Base-by-base conservation (phyloP, 2,329 filamentous ascomycete species). In the Fusarium succisae region DNA sequence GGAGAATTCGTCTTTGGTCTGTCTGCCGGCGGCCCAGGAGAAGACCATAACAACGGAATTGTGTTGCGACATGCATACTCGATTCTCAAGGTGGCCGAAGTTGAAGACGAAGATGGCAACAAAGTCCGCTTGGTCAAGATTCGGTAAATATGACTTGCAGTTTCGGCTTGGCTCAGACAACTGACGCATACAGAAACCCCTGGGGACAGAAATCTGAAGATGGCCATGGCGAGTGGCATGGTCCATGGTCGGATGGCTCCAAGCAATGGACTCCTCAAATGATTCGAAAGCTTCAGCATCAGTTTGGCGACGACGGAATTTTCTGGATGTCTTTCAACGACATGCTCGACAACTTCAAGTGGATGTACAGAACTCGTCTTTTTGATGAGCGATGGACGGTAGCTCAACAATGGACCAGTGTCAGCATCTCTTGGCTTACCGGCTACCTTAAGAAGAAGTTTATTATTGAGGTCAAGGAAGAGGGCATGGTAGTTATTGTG, bases 191-290 rank as follows among this genome's bases (percentile, higher is more conserved):
- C 8, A 81, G 91, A 48, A 94, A 94, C 75, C 92, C 92, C 0
- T 94, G 92, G 92, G 92, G 92, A 18, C 84, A 89, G 68, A 88
- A 87, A 37, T 69, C 75, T 15, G 72, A 76, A n/a, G 75, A 72
- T 26, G 83, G 83, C 14, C 58, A 81, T 5, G 83, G 84, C 55
- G 92, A 93, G 81, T 94, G 92, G 92, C 91, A 88, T 61, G 92
- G 92, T 20, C 87, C 91, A 9, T 94, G 92, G 92, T 90, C 89
- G 43, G 92, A 94, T 78, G 92, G 92, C 1, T 92, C 90, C 10
- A 90, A 91, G 73, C 89, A 94, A 79, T 94, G 92, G 92, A 94
- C 91, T 3, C 84, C 91, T 0, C 89, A 93, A 76, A 93, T 92
- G 91, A 91, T 94, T 84, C 82, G 88, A 69, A 88, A 89, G 70